Percentiles rank a stretch among this genome's conserved stretches.
Conservation (phyloP, 371 early-diverging fungal genomes). For the Mortierella sp. region DNA sequence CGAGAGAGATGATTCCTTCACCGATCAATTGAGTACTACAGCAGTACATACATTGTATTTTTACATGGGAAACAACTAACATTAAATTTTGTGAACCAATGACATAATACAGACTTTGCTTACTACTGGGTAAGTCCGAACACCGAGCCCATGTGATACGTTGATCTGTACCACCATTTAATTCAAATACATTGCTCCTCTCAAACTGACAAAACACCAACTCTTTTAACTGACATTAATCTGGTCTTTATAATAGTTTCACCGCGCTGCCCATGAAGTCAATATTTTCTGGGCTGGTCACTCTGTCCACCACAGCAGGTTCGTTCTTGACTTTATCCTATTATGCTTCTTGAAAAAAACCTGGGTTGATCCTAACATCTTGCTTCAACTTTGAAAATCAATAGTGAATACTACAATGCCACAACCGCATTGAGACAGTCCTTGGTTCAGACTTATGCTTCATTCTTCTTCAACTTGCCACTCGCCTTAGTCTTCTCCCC, state of each 20-base stretch:
- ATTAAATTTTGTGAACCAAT: background rate
- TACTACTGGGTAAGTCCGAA: conserved; percentile 63
- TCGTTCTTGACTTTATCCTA: conserved; percentile 9
- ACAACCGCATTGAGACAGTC: conserved; percentile 68
- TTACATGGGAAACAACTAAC: background rate
- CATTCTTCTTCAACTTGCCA: conserved; percentile 56
- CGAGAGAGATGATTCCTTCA: background rate
- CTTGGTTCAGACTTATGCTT: conserved; percentile 61
- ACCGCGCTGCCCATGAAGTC: conserved; percentile 69
- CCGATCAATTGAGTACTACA: background rate
- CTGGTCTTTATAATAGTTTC: conserved; percentile 52
- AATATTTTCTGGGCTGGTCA: conserved; percentile 70
- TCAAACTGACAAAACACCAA: background rate
- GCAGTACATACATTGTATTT: background rate
- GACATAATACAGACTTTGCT: conserved; percentile 49
- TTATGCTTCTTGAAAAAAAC: background rate
- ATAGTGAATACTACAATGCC: conserved; percentile 67
- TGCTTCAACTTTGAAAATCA: background rate
- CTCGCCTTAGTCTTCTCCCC: conserved; percentile 65
- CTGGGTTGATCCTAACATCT: background rate
- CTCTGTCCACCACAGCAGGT: conserved; percentile 60
- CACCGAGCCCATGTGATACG: background rate
- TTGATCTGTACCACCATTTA: conserved; percentile 3
- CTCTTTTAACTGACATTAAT: background rate
- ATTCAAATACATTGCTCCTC: background rate